These are phyloP conservation scores for Scenedesmus sp. DNA, from an alignment of 163 green algal genomes.

Conservation along the genomic window DNA sequence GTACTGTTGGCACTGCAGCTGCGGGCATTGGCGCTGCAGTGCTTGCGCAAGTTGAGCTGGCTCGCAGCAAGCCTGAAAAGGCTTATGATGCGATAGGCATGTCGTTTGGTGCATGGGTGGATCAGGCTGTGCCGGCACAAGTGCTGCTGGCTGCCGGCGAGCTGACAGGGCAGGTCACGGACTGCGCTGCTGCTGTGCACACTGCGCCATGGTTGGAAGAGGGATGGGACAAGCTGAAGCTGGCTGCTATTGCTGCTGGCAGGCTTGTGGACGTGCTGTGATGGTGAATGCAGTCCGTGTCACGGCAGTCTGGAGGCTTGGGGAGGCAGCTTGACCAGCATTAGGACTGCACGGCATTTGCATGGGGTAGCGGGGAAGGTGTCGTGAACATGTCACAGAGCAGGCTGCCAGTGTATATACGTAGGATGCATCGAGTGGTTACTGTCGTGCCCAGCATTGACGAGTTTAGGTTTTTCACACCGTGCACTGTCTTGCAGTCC, in stretches of 20 bases:
- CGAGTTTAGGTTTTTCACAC: no score
- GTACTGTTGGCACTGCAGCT: conserved; percentile 27
- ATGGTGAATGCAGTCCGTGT: background rate
- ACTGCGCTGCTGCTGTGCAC: conserved; percentile 47
- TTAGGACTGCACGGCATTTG: no score
- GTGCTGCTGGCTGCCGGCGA: conserved; percentile 41
- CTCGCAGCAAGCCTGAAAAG: conserved; percentile 3
- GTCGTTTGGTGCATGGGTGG: conserved; percentile 32
- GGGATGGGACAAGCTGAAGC: conserved; percentile 43
- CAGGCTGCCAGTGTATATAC: no score
- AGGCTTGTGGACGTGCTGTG: background rate
- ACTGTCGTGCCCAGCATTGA: no score
- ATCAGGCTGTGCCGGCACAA: conserved; percentile 43
- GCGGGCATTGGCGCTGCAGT: conserved; percentile 46
- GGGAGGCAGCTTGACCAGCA: no score
- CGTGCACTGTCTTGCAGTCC: no score
- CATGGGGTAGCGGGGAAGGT: no score
- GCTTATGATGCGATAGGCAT: conserved; percentile 47
- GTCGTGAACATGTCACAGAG: no score
- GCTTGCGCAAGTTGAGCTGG: conserved; percentile 49
- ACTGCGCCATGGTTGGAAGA: conserved; percentile 38
- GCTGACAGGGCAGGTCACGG: conserved; percentile 31
- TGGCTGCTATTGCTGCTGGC: conserved; percentile 9
- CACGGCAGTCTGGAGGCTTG: background rate
- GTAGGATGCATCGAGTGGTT: no score